Evolutionary conservation across 345 rosid genomes (phyloP).

Genomic region (Corchorus olitorius): DNA sequence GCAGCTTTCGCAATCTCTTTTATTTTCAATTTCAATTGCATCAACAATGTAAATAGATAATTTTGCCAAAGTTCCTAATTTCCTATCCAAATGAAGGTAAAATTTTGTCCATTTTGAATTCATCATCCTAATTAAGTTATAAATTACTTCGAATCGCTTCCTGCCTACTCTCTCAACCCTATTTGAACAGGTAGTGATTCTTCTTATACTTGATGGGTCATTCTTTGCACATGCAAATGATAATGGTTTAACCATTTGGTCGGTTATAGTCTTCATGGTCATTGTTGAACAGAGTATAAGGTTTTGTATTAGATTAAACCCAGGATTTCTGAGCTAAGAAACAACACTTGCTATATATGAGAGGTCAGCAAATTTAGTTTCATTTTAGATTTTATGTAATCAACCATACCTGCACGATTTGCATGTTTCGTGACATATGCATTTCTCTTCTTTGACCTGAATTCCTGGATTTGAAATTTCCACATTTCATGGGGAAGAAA

Average conservation of each 20-base stretch:
- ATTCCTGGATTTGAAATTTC: background rate
- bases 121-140: background rate
- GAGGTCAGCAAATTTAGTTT: background rate
- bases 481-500: background rate
- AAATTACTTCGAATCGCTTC: background rate
- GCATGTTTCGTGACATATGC: background rate
- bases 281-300: background rate
- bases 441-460: background rate
- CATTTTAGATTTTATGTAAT: background rate
- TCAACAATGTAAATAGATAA: conserved; percentile 29
- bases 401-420: background rate
- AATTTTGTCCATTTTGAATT: background rate
- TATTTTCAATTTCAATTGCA: conserved; percentile 26
- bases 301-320: background rate
- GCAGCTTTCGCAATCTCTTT: conserved; percentile 7
- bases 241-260: background rate
- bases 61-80: conserved; percentile 22
- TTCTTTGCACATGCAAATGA: conserved; percentile 8
- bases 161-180: too few relatives aligned
- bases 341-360: background rate
- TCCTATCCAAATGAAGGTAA: background rate
- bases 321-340: background rate
- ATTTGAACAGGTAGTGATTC: background rate
- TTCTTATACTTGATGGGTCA: background rate
- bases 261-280: background rate